These are phyloP conservation scores for Penicillium lividum DNA, from an alignment of 495 filamentous ascomycete genomes.

Conservation along the genomic window DNA sequence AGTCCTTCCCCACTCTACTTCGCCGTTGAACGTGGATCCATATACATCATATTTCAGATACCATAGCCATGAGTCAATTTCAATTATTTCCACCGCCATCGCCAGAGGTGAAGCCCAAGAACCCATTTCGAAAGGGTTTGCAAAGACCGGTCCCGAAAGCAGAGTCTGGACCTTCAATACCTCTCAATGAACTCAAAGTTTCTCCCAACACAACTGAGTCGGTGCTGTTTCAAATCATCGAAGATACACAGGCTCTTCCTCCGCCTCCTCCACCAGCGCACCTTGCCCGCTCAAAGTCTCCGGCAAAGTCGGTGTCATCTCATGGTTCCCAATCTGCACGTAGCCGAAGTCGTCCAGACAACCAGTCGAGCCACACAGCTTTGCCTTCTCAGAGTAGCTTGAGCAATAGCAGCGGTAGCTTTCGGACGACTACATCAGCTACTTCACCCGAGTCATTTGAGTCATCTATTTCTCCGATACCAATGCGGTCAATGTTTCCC, in stretches of 20 bases:
- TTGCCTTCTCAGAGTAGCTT: constrained; percentile 19
- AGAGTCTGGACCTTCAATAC: constrained; percentile 36
- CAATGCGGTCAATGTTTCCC: constrained; percentile 77
- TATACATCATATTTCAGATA: constrained; percentile 1
- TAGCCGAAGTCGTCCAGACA: constrained; percentile 25
- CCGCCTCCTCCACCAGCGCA: constrained; percentile 25
- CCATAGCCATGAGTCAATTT: constrained; percentile 44
- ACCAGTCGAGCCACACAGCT: constrained; percentile 13
- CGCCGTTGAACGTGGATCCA: neutral
- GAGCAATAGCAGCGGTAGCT: constrained; percentile 14
- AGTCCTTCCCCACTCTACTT: constrained; percentile 4
- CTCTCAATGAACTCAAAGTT: constrained; percentile 37
- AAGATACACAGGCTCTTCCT: constrained; percentile 37
- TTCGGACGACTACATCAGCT: constrained; percentile 34
- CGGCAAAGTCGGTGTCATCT: constrained; percentile 15
- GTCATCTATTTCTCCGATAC: constrained; percentile 46
- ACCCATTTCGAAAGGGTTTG: constrained; percentile 35
- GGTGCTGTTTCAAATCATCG: constrained; percentile 41
- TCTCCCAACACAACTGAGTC: constrained; percentile 36
- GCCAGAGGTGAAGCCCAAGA: constrained; percentile 41
- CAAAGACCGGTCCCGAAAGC: constrained; percentile 29
- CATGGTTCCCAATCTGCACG: constrained; percentile 24
- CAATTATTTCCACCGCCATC: constrained; percentile 57
- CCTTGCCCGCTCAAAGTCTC: constrained; percentile 23
- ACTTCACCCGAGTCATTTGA: constrained; percentile 16